phyloP scores from a whole-genome alignment of 2,329 filamentous ascomycete genomes.

The Talaromyces sp. region DNA sequence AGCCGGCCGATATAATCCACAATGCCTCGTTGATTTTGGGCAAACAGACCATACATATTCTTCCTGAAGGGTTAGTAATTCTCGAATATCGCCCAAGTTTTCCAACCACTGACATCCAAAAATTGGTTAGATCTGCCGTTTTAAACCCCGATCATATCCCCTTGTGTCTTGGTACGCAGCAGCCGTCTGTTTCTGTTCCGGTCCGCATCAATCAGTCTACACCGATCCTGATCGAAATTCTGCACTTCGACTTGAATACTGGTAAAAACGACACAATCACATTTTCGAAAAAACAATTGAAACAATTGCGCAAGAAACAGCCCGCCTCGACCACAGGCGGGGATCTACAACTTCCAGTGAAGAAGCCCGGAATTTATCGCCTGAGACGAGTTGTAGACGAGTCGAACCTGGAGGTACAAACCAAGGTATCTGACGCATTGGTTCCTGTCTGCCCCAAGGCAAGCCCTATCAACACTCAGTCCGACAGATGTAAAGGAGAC shows the following conservation, averaged over 20 bases:
- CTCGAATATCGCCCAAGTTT: neutral
- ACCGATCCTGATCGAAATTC: slow-evolving; percentile 81
- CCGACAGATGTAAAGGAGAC: slow-evolving; percentile 76
- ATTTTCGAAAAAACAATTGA: slow-evolving; percentile 68
- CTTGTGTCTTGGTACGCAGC: slow-evolving; percentile 70
- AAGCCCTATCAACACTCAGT: slow-evolving; percentile 58
- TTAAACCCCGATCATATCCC: slow-evolving; percentile 76
- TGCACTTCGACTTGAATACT: slow-evolving; percentile 78
- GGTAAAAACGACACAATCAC: slow-evolving; percentile 74
- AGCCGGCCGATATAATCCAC: slow-evolving; percentile 78
- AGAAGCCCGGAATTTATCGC: slow-evolving; percentile 82
- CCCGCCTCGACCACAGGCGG: slow-evolving; percentile 52
- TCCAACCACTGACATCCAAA: slow-evolving; percentile 20
- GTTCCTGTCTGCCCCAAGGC: slow-evolving; percentile 83
- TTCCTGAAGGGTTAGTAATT: slow-evolving; percentile 74
- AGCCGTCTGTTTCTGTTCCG: slow-evolving; percentile 62
- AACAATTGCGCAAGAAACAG: slow-evolving; percentile 64
- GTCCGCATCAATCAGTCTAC: slow-evolving; percentile 92
- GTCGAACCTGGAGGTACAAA: slow-evolving; percentile 87
- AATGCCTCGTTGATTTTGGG: slow-evolving; percentile 92
- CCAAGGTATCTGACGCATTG: slow-evolving; percentile 68
- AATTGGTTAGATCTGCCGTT: slow-evolving; percentile 61
- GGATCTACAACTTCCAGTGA: slow-evolving; percentile 67
- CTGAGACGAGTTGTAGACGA: slow-evolving; percentile 83
- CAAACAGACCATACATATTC: slow-evolving; percentile 94